Evolutionary conservation across 495 filamentous ascomycete genomes (phyloP).

Genomic region (Parachaetomium inaequale): DNA sequence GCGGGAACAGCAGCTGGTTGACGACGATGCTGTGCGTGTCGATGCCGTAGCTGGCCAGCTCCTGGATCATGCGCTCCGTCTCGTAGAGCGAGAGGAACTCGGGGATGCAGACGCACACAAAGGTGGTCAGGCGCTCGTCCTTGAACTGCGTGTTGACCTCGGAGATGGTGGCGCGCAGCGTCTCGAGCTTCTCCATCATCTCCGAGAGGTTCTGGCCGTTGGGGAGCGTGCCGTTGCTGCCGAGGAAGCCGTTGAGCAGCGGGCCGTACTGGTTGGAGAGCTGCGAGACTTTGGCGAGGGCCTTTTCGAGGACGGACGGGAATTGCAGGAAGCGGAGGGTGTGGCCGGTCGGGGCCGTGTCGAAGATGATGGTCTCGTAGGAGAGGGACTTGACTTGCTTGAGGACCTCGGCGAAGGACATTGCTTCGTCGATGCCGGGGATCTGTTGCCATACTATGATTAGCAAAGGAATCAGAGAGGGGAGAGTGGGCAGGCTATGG

Average conservation of each 20-base stretch:
- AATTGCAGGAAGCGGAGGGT: slow-evolving; percentile 99
- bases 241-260: slow-evolving; percentile 89
- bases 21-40: slow-evolving; percentile 97
- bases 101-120: slow-evolving; percentile 97
- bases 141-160: slow-evolving; percentile 99
- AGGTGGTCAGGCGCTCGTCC: slow-evolving; percentile 91
- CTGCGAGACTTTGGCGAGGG: slow-evolving; percentile 91
- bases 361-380: slow-evolving; percentile 98
- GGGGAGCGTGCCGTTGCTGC: slow-evolving; percentile 73
- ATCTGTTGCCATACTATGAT: slow-evolving; percentile 56
- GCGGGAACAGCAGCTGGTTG: slow-evolving; percentile 95
- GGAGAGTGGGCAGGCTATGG: neutral
- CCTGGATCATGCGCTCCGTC: slow-evolving; percentile 99
- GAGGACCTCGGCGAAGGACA: slow-evolving; percentile 98
- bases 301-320: slow-evolving; percentile 96
- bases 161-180: slow-evolving; percentile 82
- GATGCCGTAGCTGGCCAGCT: slow-evolving; percentile 87
- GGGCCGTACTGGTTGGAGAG: slow-evolving; percentile 92
- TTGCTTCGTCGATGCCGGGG: slow-evolving; percentile 96
- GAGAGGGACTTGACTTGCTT: slow-evolving; percentile 99
- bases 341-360: slow-evolving; percentile 98
- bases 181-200: slow-evolving; percentile 90
- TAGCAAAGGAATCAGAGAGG: neutral
- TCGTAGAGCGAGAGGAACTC: slow-evolving; percentile 98
- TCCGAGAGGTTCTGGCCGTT: slow-evolving; percentile 88